These are phyloP conservation scores for Quercus suber DNA, from an alignment of 306 rosid species.

Conservation along the genomic window DNA sequence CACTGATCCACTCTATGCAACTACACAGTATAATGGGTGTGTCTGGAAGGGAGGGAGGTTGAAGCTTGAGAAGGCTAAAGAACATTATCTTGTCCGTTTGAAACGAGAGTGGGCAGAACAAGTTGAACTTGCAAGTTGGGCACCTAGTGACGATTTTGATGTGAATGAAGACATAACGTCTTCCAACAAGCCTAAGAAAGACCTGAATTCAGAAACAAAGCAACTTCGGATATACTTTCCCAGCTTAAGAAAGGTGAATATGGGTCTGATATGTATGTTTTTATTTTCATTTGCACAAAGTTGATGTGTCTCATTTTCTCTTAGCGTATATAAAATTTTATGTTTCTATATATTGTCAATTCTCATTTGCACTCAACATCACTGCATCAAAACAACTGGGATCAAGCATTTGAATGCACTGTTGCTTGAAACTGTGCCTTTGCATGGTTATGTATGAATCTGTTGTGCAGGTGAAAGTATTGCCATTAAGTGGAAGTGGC, in stretches of 20 bases:
- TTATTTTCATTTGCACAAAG: background rate
- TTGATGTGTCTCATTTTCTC: background rate
- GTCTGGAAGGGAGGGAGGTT: constrained; percentile 88
- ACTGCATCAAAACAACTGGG: background rate
- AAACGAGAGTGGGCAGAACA: constrained; percentile 65
- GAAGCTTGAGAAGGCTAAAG: constrained; percentile 83
- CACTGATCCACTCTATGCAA: background rate
- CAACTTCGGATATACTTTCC: constrained; percentile 65
- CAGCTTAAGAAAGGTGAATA: constrained; percentile 55
- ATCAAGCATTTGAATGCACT: background rate
- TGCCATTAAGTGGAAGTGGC: constrained; percentile 87
- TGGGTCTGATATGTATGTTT: background rate
- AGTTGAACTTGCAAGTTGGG: constrained; percentile 20
- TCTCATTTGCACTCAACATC: background rate
- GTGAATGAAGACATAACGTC: constrained; percentile 1
- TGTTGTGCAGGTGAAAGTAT: constrained; percentile 62
- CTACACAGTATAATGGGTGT: constrained; percentile 85
- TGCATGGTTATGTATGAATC: constrained; percentile 1
- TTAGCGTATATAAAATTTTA: background rate
- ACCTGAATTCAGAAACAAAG: constrained; percentile 22
- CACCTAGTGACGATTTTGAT: background rate
- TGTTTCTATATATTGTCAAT: background rate
- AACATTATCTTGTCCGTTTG: constrained; percentile 60
- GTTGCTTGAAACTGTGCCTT: background rate
- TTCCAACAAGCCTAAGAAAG: constrained; percentile 20